Percentiles rank a stretch among this genome's conserved stretches.
Evolutionary conservation across 2,329 filamentous ascomycete genomes (phyloP).

Genomic region (Helicocarpus griseus): DNA sequence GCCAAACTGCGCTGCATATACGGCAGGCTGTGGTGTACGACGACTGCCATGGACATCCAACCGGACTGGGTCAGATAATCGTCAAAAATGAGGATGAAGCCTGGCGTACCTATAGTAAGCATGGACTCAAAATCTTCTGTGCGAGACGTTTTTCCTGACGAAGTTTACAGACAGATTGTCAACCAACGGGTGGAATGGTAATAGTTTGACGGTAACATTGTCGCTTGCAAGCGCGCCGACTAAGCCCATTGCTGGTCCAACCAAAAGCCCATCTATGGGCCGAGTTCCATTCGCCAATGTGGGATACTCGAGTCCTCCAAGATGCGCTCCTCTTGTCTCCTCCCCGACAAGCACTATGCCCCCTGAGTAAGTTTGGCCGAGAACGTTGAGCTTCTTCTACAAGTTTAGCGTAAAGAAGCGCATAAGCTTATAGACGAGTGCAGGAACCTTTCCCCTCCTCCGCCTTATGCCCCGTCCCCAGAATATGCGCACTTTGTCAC

Average conservation of each 20-base stretch:
- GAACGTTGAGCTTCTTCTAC: background rate
- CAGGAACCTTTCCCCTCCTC: conserved; percentile 10
- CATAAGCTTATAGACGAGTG: conserved; percentile 2
- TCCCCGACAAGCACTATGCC: conserved; percentile 26
- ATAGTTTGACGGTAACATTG: conserved; percentile 33
- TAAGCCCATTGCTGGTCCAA: conserved; percentile 33
- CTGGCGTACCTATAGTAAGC: conserved; percentile 33
- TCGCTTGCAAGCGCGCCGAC: conserved; percentile 32
- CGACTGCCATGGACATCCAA: conserved; percentile 33
- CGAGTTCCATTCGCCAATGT: conserved; percentile 19
- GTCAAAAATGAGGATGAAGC: conserved; percentile 37
- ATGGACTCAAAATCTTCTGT: background rate
- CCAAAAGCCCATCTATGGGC: conserved; percentile 26
- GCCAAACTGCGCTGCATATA: conserved; percentile 35
- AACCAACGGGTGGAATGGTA: conserved; percentile 34
- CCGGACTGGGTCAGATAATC: conserved; percentile 35
- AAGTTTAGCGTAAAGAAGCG: conserved; percentile 2
- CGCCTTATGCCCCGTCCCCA: conserved; percentile 9
- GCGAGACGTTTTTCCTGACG: background rate
- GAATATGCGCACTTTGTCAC: conserved; percentile 10
- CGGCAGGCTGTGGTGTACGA: conserved; percentile 37
- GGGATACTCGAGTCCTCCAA: conserved; percentile 24
- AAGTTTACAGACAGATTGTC: conserved; percentile 28
- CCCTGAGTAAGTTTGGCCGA: conserved; percentile 24
- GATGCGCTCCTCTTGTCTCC: conserved; percentile 19